phyloP scores from a whole-genome alignment of 805 yeast species.

The Cyberlindnera lachancei region DNA sequence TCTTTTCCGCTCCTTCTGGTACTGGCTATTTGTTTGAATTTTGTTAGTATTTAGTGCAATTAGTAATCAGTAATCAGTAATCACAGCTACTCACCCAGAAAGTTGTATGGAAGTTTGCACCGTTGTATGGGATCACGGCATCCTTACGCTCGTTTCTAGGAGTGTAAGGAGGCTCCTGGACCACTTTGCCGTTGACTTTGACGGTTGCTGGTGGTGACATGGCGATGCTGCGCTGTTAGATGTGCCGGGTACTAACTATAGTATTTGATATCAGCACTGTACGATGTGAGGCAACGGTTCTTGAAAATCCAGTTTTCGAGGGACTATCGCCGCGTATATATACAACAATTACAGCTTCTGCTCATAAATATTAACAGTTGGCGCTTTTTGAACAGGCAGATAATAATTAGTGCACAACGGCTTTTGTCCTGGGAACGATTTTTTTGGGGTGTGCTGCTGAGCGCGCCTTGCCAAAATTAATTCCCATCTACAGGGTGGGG shows the following conservation, averaged over 20 bases:
- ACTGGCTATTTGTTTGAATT: conserved; percentile 14
- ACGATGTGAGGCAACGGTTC: too few relatives aligned
- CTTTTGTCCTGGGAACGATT: too few relatives aligned
- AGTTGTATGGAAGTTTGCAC: conserved; percentile 34
- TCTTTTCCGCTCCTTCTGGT: conserved; percentile 27
- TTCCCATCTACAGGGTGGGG: too few relatives aligned
- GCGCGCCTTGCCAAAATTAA: too few relatives aligned
- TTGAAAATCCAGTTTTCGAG: too few relatives aligned
- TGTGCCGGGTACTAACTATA: neutral
- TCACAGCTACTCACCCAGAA: conserved; percentile 13
- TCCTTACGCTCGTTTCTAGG: conserved; percentile 3
- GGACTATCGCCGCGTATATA: neutral
- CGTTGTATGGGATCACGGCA: conserved; percentile 26
- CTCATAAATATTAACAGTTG: neutral
- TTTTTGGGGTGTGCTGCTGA: too few relatives aligned
- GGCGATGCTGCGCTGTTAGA: neutral
- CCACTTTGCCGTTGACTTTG: neutral
- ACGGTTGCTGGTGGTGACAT: neutral
- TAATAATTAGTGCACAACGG: too few relatives aligned
- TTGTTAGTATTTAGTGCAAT: neutral
- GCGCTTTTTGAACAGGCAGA: too few relatives aligned
- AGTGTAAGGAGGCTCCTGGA: conserved; percentile 7
- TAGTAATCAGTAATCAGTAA: neutral
- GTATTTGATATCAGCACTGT: too few relatives aligned
- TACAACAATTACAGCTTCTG: neutral